A percentile compares a stretch with the other conserved stretches of the same genome.
These are phyloP conservation scores for Brassica balearica DNA, from an alignment of 441 rosid genomes.

Conservation along the genomic window DNA sequence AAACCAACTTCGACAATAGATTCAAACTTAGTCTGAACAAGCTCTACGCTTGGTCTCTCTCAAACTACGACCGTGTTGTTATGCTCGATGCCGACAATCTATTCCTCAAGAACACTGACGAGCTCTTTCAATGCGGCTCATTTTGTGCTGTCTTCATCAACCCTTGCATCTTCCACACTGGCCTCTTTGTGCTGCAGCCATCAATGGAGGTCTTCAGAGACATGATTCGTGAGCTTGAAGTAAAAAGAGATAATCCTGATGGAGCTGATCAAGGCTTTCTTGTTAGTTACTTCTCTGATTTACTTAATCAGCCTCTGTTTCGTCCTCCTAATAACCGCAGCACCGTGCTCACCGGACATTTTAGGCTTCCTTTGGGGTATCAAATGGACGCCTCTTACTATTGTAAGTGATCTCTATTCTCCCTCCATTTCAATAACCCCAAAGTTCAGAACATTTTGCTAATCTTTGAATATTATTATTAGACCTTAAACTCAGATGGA, in stretches of 20 bases:
- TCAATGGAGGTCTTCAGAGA: conserved; percentile 69
- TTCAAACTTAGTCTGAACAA: conserved; percentile 90
- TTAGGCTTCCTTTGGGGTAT: conserved; percentile 91
- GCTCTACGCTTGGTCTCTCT: conserved; percentile 87
- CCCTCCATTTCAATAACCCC: background rate
- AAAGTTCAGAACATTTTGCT: background rate
- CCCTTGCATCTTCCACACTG: conserved; percentile 97
- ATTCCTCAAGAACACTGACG: conserved; percentile 79
- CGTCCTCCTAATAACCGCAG: conserved; percentile 66
- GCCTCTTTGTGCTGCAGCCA: conserved; percentile 91
- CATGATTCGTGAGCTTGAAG: conserved; percentile 75
- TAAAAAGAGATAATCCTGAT: conserved; percentile 70
- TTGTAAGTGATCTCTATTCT: conserved; percentile 55
- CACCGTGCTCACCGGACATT: conserved; percentile 61
- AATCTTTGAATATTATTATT: conserved; percentile 8
- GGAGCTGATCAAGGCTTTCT: conserved; percentile 99
- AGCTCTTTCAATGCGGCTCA: conserved; percentile 90
- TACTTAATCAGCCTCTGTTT: conserved; percentile 83
- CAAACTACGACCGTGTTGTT: conserved; percentile 81
- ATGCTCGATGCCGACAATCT: conserved; percentile 96
- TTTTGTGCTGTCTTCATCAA: conserved; percentile 97
- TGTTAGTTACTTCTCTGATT: conserved; percentile 80
- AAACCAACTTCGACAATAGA: conserved; percentile 63
- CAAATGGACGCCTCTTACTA: conserved; percentile 97
- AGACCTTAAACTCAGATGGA: conserved; percentile 92